A percentile compares a stretch with the other conserved stretches of the same genome.
These are phyloP conservation scores for Sclerotinia borealis DNA, from an alignment of 2,329 filamentous ascomycete species.

Conservation along the genomic window DNA sequence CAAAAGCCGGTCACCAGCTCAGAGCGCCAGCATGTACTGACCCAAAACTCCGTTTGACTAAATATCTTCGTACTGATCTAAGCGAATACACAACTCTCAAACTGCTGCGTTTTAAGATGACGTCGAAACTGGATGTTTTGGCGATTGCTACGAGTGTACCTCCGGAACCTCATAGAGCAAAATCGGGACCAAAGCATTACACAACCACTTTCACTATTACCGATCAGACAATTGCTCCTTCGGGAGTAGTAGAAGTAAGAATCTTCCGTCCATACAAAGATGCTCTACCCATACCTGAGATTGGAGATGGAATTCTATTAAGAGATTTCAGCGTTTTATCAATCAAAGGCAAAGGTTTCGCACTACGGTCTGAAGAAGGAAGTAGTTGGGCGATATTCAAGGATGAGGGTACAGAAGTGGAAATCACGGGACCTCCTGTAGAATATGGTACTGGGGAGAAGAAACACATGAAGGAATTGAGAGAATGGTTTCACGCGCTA, in stretches of 20 bases:
- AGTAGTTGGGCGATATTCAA: conserved; percentile 60
- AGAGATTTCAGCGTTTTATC: conserved; percentile 49
- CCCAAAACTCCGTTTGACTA: conserved; percentile 23
- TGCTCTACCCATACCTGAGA: conserved; percentile 47
- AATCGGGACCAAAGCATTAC: conserved; percentile 53
- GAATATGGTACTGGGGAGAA: conserved; percentile 48
- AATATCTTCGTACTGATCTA: conserved; percentile 35
- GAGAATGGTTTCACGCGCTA: conserved; percentile 40
- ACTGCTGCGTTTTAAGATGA: conserved; percentile 44
- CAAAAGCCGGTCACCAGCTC: conserved; percentile 21
- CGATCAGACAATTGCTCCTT: conserved; percentile 49
- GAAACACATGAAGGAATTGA: conserved; percentile 43
- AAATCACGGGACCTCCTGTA: conserved; percentile 55
- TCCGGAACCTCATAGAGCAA: conserved; percentile 47
- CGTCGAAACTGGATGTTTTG: conserved; percentile 47
- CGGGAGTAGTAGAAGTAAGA: conserved; percentile 47
- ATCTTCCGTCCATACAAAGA: conserved; percentile 54
- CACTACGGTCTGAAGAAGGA: conserved; percentile 41
- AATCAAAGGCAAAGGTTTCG: conserved; percentile 49
- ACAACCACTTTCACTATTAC: conserved; percentile 52
- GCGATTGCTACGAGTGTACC: conserved; percentile 49
- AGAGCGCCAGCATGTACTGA: conserved; percentile 19
- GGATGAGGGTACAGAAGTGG: conserved; percentile 33
- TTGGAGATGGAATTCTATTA: conserved; percentile 54
- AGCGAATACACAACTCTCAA: conserved; percentile 49